Conservation (phyloP, 257 asterid genomes). For the Petunia axillaris region DNA sequence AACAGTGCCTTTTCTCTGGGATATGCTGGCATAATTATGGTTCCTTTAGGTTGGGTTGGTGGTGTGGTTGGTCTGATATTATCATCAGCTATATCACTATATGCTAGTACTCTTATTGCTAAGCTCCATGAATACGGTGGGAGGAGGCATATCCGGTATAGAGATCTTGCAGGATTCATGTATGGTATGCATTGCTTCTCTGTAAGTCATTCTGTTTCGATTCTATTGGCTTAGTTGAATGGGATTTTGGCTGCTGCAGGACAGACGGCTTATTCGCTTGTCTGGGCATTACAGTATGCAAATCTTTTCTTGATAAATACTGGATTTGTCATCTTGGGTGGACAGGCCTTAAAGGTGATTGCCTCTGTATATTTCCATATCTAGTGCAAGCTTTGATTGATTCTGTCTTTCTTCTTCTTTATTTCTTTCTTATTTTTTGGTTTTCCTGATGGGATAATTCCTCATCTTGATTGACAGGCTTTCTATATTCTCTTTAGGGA, state of each 20-base stretch:
- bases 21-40: conserved; percentile 88
- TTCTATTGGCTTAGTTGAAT: conserved; percentile 9
- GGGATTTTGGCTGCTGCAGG: conserved; percentile 44
- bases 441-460: conserved; percentile 15
- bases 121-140: conserved; percentile 94
- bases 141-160: conserved; percentile 87
- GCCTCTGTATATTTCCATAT: background rate
- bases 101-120: conserved; percentile 86
- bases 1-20: conserved; percentile 97
- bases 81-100: conserved; percentile 70
- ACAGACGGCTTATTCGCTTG: conserved; percentile 67
- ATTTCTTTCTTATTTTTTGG: background rate
- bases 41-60: conserved; percentile 92
- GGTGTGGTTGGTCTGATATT: conserved; percentile 84
- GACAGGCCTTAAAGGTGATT: conserved; percentile 81
- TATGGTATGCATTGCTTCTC: conserved; percentile 58
- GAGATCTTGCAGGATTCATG: conserved; percentile 45
- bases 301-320: conserved; percentile 92
- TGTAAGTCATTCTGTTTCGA: background rate
- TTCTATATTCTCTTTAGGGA: conserved; percentile 68
- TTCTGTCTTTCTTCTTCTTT: background rate
- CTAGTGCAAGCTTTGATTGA: background rate
- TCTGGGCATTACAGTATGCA: conserved; percentile 84
- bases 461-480: conserved; percentile 52
- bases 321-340: conserved; percentile 83